Conservation (phyloP, 1,284 basidiomycete genomes). For the Sporisorium exsertum region DNA sequence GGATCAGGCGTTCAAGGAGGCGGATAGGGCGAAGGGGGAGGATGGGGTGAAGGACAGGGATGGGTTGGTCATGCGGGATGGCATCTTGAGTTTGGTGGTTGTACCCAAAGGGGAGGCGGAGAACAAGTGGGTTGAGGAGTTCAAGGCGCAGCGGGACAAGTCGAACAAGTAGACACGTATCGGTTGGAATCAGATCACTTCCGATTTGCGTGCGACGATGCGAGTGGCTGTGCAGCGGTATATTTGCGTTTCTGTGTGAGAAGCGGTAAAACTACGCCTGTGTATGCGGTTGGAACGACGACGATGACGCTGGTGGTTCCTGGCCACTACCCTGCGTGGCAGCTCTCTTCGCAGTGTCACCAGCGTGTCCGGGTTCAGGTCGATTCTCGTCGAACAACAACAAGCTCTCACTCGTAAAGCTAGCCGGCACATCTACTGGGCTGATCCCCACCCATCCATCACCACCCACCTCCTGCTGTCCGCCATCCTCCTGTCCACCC, state of each 20-base stretch:
- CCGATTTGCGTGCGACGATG: neutral
- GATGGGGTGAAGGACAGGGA: conserved; percentile 76
- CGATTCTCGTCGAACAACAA: neutral
- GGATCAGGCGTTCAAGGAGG: conserved; percentile 71
- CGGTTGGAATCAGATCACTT: neutral
- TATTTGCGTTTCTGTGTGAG: neutral
- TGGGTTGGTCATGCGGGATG: conserved; percentile 86
- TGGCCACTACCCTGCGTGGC: neutral
- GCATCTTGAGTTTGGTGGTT: conserved; percentile 85
- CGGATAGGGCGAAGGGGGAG: conserved; percentile 53
- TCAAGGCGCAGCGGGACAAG: conserved; percentile 73
- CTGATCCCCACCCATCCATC: neutral
- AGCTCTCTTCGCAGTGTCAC: no score
- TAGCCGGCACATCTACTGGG: conserved; percentile 7
- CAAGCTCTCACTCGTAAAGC: conserved; percentile 10
- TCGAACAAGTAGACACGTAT: neutral
- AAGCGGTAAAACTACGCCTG: conserved; percentile 16
- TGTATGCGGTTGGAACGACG: conserved; percentile 27
- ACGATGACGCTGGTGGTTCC: neutral
- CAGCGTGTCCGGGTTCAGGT: neutral
- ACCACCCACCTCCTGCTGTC: neutral
- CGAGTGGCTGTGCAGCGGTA: neutral
- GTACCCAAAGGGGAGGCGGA: conserved; percentile 85
- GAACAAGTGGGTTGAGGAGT: conserved; percentile 85
- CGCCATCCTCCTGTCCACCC: neutral